Conservation (phyloP, 2,329 filamentous ascomycete genomes). For the Penicillium sp. region DNA sequence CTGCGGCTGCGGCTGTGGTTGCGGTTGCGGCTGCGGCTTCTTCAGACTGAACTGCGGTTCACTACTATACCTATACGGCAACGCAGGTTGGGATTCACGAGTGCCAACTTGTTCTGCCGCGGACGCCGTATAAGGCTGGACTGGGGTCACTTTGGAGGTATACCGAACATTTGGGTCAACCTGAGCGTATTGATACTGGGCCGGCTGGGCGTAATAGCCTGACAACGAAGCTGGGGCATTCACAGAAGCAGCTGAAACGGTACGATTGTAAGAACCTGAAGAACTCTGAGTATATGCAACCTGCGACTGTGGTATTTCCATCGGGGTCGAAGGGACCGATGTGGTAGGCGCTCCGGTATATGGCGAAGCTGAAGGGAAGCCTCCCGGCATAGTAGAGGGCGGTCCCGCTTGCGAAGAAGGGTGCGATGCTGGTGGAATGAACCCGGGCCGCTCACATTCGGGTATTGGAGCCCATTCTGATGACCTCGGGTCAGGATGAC, state of each 20-base stretch:
- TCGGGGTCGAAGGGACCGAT: constrained; percentile 18
- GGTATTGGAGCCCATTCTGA: constrained; percentile 36
- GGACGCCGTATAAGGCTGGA: constrained; percentile 22
- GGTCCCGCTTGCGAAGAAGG: constrained; percentile 24
- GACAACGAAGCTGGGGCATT: constrained; percentile 13
- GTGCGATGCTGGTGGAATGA: constrained; percentile 35
- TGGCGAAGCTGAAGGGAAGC: constrained; percentile 24
- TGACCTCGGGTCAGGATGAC: constrained; percentile 14
- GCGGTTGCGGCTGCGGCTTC: not conserved
- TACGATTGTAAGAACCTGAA: constrained; percentile 19
- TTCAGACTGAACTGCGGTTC: constrained; percentile 13
- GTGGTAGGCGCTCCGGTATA: constrained; percentile 18
- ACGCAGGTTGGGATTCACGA: constrained; percentile 16
- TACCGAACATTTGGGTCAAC: constrained; percentile 37
- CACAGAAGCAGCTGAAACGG: constrained; percentile 25
- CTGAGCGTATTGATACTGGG: constrained; percentile 36
- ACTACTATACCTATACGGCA: constrained; percentile 19
- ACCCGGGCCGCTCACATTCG: constrained; percentile 38
- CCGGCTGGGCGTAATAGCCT: constrained; percentile 27
- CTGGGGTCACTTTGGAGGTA: constrained; percentile 24
- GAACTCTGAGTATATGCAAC: constrained; percentile 21
- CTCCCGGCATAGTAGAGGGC: constrained; percentile 25
- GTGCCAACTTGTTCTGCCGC: constrained; percentile 22
- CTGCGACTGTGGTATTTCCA: constrained; percentile 26
- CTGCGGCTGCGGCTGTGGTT: no score